Evolutionary conservation across 306 rosid species (phyloP), one percentile per base, ranked within the genome.

Genomic region (Rosa multiflora): DNA sequence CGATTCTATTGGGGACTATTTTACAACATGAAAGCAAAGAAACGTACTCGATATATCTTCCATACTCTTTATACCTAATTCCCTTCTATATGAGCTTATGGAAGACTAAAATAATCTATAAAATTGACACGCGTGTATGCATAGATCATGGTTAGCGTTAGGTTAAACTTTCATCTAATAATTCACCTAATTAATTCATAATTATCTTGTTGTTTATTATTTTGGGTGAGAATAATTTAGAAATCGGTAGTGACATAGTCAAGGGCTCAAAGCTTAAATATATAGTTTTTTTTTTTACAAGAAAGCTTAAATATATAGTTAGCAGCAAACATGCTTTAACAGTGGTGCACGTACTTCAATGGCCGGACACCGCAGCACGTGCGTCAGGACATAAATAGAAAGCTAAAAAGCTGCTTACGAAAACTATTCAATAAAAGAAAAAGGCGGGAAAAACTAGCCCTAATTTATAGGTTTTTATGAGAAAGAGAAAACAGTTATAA

Each of bases 361-460:
- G 23, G 53, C 53, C 48, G 66, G 39, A 73, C 77, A 53, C 37
- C 35, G 55, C 42, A 74, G 68, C 78, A 74, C 69, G 52, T 67
- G 74, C 51, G 47, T 26, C 62, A 77, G 46, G 9, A 56, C 58
- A 70, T 29, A 56, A 70, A 70, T 78, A 51, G 70, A 70, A 68
- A 78, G 76, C 12, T 10, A 23, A 42, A 69, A 78, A 78, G 70
- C 69, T 77, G 76, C 76, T 53, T 2, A 26, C 29, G 32, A 46
- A 70, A 39, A 39, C 39, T 2, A 58, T 42, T 56, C 56, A 78
- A 14, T 43, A 51, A 76, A 29, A 2, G 18, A 21, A 37, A 49
- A 52, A 44, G 81, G 76, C 81, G 61, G 76, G 81, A 78, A 70
- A 56, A 11, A 6, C 42, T 18, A 14, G n/a, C 59, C 52, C 72